These are phyloP conservation scores for Hydnum rufescens DNA, from an alignment of 768 basidiomycete species.

Conservation along the genomic window DNA sequence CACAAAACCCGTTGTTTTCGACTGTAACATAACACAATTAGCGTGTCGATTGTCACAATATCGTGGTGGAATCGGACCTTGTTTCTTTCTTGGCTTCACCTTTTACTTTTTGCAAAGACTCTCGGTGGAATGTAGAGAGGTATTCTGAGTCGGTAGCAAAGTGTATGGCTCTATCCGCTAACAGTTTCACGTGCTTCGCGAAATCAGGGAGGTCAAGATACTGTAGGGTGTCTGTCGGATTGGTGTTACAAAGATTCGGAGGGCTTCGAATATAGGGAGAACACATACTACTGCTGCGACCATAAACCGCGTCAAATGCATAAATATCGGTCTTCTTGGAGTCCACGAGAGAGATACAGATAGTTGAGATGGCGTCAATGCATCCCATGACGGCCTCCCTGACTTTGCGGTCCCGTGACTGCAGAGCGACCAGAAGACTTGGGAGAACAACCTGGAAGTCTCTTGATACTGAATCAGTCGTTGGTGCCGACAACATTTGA, in stretches of 20 bases:
- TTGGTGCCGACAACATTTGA: conserved; percentile 23
- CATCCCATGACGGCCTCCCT: conserved; percentile 37
- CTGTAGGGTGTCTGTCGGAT: conserved; percentile 25
- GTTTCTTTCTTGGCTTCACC: conserved; percentile 35
- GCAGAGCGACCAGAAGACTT: conserved; percentile 40
- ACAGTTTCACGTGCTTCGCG: conserved; percentile 28
- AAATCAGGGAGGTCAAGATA: conserved; percentile 50
- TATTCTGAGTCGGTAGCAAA: conserved; percentile 26
- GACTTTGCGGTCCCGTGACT: conserved; percentile 24
- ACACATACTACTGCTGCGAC: conserved; percentile 31
- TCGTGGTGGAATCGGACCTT: conserved; percentile 24
- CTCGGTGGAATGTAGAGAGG: conserved; percentile 38
- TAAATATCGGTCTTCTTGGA: conserved; percentile 32
- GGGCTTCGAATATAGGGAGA: neutral
- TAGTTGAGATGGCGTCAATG: conserved; percentile 26
- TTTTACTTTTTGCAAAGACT: conserved; percentile 28
- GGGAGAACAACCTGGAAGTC: conserved; percentile 75
- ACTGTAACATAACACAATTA: conserved; percentile 20
- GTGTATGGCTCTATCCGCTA: conserved; percentile 7
- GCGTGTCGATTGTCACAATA: neutral
- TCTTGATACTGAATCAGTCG: conserved; percentile 15
- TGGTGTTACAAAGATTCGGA: too few species aligned
- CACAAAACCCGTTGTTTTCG: conserved; percentile 54
- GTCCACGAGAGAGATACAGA: conserved; percentile 14
- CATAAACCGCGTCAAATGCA: conserved; percentile 56